These are phyloP conservation scores for Emergomyces pasteurianus DNA, from an alignment of 2,329 filamentous ascomycete species.

Conservation along the genomic window DNA sequence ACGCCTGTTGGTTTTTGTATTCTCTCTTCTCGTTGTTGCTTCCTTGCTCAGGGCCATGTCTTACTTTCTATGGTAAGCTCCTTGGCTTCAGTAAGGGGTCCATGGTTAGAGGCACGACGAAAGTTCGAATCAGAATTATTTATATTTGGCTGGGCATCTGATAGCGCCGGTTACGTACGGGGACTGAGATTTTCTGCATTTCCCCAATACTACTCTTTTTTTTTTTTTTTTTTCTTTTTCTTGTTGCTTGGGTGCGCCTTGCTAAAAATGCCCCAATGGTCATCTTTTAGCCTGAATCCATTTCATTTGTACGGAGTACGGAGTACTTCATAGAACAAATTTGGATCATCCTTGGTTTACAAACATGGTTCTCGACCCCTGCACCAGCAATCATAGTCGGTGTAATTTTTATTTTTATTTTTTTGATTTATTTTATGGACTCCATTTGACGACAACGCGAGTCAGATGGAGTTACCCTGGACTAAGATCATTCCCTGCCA, in stretches of 20 bases:
- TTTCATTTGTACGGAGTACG: too few relatives aligned
- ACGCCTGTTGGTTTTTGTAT: too few relatives aligned
- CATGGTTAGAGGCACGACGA: not conserved
- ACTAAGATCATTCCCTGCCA: not conserved
- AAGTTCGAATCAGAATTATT: not conserved
- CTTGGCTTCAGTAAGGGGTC: not conserved
- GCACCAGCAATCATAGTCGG: not conserved
- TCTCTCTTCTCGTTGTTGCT: too few relatives aligned
- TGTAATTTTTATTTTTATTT: too few relatives aligned
- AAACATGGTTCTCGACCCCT: not conserved
- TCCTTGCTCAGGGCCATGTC: too few relatives aligned
- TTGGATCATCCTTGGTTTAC: not conserved
- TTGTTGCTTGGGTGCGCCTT: too few relatives aligned
- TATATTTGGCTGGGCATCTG: not conserved
- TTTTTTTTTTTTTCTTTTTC: not conserved
- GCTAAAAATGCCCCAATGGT: not conserved
- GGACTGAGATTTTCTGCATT: not conserved
- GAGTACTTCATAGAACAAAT: too few relatives aligned
- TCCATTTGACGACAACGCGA: not conserved
- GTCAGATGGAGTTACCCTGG: not conserved
- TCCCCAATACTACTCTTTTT: not conserved
- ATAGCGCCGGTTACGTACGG: not conserved
- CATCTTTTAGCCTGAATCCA: not conserved
- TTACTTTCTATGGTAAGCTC: not conserved
- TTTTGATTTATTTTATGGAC: too few relatives aligned